Conservation (phyloP, 2,329 filamentous ascomycete genomes). For the Hymenoscyphus fraxineus region DNA sequence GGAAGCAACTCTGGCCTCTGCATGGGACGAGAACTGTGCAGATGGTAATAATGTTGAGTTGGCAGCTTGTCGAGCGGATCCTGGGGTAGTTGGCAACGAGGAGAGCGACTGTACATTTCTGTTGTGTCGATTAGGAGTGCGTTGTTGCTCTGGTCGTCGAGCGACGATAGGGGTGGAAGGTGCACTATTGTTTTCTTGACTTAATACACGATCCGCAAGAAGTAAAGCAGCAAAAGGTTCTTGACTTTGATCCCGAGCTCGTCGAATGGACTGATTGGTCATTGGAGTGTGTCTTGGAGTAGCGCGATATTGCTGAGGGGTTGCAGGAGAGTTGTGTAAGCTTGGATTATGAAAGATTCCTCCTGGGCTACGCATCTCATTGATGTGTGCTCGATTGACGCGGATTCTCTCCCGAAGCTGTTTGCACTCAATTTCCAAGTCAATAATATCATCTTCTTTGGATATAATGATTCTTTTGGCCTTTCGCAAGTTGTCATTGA, state of each 20-base stretch:
- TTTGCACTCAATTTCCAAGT: slow-evolving; percentile 70
- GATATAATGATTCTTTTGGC: slow-evolving; percentile 77
- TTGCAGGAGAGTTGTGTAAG: slow-evolving; percentile 47
- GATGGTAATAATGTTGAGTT: slow-evolving; percentile 57
- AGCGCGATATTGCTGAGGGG: slow-evolving; percentile 41
- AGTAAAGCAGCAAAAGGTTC: slow-evolving; percentile 74
- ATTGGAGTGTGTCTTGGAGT: slow-evolving; percentile 51
- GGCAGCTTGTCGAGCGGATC: slow-evolving; percentile 46
- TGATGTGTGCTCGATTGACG: slow-evolving; percentile 85
- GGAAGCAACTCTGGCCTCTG: slow-evolving; percentile 49
- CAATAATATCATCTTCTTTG: slow-evolving; percentile 68
- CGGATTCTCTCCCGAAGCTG: slow-evolving; percentile 79
- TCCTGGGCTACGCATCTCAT: slow-evolving; percentile 71
- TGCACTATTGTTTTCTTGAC: slow-evolving; percentile 70
- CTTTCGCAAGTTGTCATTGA: slow-evolving; percentile 63
- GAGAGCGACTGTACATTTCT: slow-evolving; percentile 80
- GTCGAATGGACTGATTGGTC: slow-evolving; percentile 35
- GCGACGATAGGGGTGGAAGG: slow-evolving; percentile 59
- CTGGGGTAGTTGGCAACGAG: slow-evolving; percentile 75
- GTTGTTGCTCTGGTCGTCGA: slow-evolving; percentile 34
- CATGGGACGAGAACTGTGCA: slow-evolving; percentile 57
- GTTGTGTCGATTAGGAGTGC: slow-evolving; percentile 59
- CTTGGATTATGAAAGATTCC: slow-evolving; percentile 62
- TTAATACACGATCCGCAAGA: slow-evolving; percentile 69
- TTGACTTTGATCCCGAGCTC: slow-evolving; percentile 48